These are phyloP conservation scores for Sinapis alba DNA, from an alignment of 441 rosid genomes.

Conservation along the genomic window DNA sequence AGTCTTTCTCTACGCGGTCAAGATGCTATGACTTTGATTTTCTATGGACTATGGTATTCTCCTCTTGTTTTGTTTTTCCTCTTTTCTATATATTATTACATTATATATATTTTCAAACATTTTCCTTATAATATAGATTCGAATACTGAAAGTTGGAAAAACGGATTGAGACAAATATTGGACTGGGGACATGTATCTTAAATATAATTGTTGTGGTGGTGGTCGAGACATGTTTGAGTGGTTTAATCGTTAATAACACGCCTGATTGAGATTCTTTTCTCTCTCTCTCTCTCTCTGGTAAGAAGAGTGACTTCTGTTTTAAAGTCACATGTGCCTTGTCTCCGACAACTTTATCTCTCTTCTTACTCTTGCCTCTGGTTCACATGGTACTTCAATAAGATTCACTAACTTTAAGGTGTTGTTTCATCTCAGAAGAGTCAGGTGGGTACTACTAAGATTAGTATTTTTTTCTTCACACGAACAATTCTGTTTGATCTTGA, in stretches of 20 bases:
- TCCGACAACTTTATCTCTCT: slow-evolving; percentile 19
- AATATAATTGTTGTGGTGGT: slow-evolving; percentile 23
- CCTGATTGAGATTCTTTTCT: slow-evolving; percentile 26
- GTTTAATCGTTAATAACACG: slow-evolving; percentile 36
- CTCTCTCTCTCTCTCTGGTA: slow-evolving; percentile 9
- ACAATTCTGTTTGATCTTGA: slow-evolving; percentile 19
- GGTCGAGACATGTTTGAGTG: slow-evolving; percentile 36
- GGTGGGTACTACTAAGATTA: slow-evolving; percentile 33
- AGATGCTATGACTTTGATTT: slow-evolving; percentile 28
- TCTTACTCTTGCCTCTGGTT: slow-evolving; percentile 34
- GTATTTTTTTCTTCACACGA: not conserved
- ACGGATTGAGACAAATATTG: slow-evolving; percentile 28
- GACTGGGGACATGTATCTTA: slow-evolving; percentile 28
- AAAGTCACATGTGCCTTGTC: slow-evolving; percentile 37
- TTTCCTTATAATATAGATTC: not conserved
- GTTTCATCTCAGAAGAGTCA: slow-evolving; percentile 22
- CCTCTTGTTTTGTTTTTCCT: not conserved
- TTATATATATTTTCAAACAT: not conserved
- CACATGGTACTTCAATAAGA: slow-evolving; percentile 31
- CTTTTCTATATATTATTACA: not conserved
- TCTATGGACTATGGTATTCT: slow-evolving; percentile 6
- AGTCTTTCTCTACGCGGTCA: slow-evolving; percentile 27
- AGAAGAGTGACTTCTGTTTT: slow-evolving; percentile 20
- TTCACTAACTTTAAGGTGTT: slow-evolving; percentile 21
- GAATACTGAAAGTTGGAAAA: slow-evolving; percentile 16